Base-by-base conservation (phyloP, 176 grass and related monocot species). In the Tuctoria greenei region DNA sequence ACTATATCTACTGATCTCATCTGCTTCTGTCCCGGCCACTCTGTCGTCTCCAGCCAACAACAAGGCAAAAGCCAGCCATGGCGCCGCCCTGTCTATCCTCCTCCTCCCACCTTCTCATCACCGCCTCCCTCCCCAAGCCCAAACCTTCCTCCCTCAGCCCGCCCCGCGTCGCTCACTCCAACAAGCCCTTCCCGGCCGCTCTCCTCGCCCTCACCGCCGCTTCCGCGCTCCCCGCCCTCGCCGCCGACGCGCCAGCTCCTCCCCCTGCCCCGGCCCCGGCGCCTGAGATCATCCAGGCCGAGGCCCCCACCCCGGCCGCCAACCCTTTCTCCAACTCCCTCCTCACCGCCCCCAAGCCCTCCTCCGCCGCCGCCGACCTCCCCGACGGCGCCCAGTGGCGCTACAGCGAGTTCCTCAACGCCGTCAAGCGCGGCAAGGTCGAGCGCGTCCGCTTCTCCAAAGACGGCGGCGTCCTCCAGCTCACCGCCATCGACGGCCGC, bases 331-430 rank as follows among this genome's bases (percentile, higher is more conserved):
- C 86, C 51, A 80, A 25, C 74, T 75, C 64, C 12, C 86, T 94
- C 72, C 75, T 98, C 50, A 90, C 87, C 1, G 91, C 91, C 2
- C 95, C 91, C 28, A 73, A 77, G 60, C 81, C 88, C 50, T 35
- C 81, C 13, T 51, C 76, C 5, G 82, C 88, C 50, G 26, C 81
- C 13, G 58, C 76, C 5, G 82, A 99, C 79, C 89, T 95, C 79
- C 95, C 91, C 1, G 91, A 98, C 10, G 91, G 89, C 57, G 66
- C 82, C 24, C 89, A 92, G 74, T 99, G 95, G 95, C 86, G 91
- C 24, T 99, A 99, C 87, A 95, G 91, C 56, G 95, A 99, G 81
- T 99, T 99, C 84, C 79, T 99, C 20, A 90, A 60, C 66, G 95
- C 95, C 36, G 89, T 99, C 45, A 92, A 92, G 79, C 85, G 80